phyloP scores from a whole-genome alignment of 2,329 filamentous ascomycete species.

The Huntiella decipiens region DNA sequence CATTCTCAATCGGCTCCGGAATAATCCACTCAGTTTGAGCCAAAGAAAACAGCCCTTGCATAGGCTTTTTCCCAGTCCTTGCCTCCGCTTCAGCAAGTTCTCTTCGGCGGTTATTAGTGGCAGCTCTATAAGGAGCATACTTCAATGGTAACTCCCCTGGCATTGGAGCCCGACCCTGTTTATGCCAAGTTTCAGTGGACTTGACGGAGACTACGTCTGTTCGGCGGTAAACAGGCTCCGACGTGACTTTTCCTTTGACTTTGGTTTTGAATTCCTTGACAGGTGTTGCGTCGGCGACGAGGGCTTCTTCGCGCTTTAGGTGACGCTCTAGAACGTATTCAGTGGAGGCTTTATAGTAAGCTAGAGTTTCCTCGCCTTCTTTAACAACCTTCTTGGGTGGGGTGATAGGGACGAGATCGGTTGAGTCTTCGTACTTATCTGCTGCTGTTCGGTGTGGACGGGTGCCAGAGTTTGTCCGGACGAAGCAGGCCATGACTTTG shows the following conservation, averaged over 20 bases:
- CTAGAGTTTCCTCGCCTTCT: slow-evolving; percentile 62
- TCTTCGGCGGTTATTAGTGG: slow-evolving; percentile 68
- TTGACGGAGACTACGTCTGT: slow-evolving; percentile 71
- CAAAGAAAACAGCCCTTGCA: slow-evolving; percentile 67
- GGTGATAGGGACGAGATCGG: slow-evolving; percentile 54
- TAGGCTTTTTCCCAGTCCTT: slow-evolving; percentile 59
- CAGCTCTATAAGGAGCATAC: slow-evolving; percentile 72
- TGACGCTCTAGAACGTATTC: slow-evolving; percentile 77
- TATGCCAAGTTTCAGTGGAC: slow-evolving; percentile 92
- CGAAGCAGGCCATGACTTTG: slow-evolving; percentile 56
- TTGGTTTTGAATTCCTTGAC: slow-evolving; percentile 58
- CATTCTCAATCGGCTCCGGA: slow-evolving; percentile 65
- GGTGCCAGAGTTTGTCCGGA: slow-evolving; percentile 22
- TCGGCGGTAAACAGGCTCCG: slow-evolving; percentile 65
- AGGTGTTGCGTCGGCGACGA: slow-evolving; percentile 47
- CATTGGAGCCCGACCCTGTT: slow-evolving; percentile 67
- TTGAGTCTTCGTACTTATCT: slow-evolving; percentile 63
- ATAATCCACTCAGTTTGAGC: slow-evolving; percentile 94
- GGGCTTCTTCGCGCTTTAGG: slow-evolving; percentile 76
- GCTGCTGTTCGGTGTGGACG: slow-evolving; percentile 44
- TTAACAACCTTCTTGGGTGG: slow-evolving; percentile 54
- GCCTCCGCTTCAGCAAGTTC: slow-evolving; percentile 77
- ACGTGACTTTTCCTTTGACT: slow-evolving; percentile 53
- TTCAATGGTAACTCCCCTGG: slow-evolving; percentile 61
- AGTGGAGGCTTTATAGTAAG: slow-evolving; percentile 70